Base-by-base conservation (phyloP, 108 stramenopile species). In the Ochromonas danica region DNA sequence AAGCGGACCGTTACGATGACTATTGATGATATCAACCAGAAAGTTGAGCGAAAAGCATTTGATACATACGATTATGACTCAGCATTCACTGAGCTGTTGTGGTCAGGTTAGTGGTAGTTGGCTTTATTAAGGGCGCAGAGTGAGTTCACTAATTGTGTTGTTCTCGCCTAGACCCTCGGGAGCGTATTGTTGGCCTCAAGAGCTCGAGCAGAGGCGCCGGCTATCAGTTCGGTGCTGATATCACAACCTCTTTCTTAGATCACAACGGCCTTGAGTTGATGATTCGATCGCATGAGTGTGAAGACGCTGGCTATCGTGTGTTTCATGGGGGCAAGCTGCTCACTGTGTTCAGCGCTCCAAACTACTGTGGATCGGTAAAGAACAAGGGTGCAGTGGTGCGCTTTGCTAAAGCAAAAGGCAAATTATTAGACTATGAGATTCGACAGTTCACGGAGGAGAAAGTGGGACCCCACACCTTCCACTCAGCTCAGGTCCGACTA, bases 311-410 rank as follows among this genome's bases (percentile, higher is more conserved):
- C 43, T 99, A 97, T 81, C 83, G 93, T 40, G 93, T 96, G 27
- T 96, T 96, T 88, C 98, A 99, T 87, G 93, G 91, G 25, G 94
- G 94, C 22, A 91, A 94, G 83, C 94, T 94, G 42, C 93, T 99
- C 42, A 99, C 98, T 30, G 93, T 99, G 38, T 99, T 99, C 87
- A 90, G 89, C 1, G 98, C 98, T 39, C 98, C 98, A 1, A 99
- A 99, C 84, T 99, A 99, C 87, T 99, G 98, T 86, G 98, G 97
- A 43, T 88, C 91, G 51, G 96, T 96, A 96, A 96, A 95, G 31
- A 99, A 99, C 87, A 97, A 97, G 82, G 98, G 96, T 42, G 98
- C 96, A 36, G 25, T 67, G 22, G 45, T 51, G 6, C 45, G 45
- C 45, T 51, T 51, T 51, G 45, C 22, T 51, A n/a, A n/a, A n/a